Evolutionary conservation across 148 eudicot genomes (phyloP).

Genomic region (Persicaria tinctoria): DNA sequence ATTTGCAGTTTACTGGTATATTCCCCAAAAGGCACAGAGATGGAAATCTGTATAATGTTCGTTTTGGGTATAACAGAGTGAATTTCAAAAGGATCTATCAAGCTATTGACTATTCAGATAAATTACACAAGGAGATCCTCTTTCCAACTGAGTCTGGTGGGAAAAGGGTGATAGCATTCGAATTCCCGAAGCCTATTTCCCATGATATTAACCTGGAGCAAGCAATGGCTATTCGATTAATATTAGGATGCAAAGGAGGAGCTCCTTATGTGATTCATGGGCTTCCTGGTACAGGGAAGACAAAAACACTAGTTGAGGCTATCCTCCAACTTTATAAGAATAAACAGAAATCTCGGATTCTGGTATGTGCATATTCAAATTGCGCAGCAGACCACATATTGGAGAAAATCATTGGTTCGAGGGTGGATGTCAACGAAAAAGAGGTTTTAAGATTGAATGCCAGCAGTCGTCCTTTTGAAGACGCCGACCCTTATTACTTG

Average conservation of each 20-base stretch:
- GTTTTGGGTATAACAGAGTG: conserved; percentile 56
- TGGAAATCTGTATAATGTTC: conserved; percentile 46
- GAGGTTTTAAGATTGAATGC: conserved; percentile 87
- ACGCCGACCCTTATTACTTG: conserved; percentile 37
- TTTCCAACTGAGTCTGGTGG: conserved; percentile 37
- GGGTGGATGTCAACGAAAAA: conserved; percentile 16
- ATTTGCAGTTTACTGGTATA: conserved; percentile 42
- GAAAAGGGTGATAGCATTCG: conserved; percentile 33
- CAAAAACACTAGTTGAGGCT: conserved; percentile 70
- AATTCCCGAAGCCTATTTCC: conserved; percentile 37
- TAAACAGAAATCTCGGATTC: conserved; percentile 25
- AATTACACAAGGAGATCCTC: conserved; percentile 39
- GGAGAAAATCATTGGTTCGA: conserved; percentile 36
- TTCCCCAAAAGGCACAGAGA: conserved; percentile 40
- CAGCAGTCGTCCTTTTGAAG: conserved; percentile 54
- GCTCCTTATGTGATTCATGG: conserved; percentile 78
- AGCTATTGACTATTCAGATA: conserved; percentile 54
- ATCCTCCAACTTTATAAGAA: conserved; percentile 58
- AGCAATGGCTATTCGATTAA: conserved; percentile 46
- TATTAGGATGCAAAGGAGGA: conserved; percentile 67
- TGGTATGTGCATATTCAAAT: conserved; percentile 91
- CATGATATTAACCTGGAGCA: conserved; percentile 64
- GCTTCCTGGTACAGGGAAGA: conserved; percentile 97
- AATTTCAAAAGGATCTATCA: conserved; percentile 70
- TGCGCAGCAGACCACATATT: conserved; percentile 84